Base-by-base conservation (phyloP, 2,329 filamentous ascomycete species). In the Furcasterigmium sp. region DNA sequence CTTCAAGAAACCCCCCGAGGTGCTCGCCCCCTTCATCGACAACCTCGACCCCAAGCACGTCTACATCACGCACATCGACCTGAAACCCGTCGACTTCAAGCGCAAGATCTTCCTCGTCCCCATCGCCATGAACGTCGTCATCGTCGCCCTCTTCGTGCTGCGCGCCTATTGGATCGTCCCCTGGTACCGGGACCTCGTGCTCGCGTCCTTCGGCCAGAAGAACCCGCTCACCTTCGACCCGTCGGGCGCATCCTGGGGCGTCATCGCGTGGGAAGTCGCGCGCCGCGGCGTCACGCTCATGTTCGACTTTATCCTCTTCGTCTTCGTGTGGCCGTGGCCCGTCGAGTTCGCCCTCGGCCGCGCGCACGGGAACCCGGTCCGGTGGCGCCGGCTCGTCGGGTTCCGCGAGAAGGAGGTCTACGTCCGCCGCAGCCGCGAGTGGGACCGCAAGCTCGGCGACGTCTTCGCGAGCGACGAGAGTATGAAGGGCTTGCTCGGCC, bases 1-100 rank as follows among this genome's bases (percentile, higher is more conserved):
- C 8, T 95, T 93, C 72, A 76, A 76, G 52, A 71, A 71, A 46
- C 80, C 81, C 0, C 79, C 87, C 1, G 61, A 76, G 39, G 70
- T 73, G 25, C 76, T 95, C 42, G 55, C 73, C 40, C 75, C 82
- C 10, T 84, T 95, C 59, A 73, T 86, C 56, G 67, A 76, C 28
- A 75, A 72, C 35, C 81, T 95, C 46, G 76, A 81, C 46, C 71
- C 76, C 44, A 67, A 76, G 44, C 80, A 87, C 62, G 76, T 95
- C 59, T 95, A 96, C 74, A 78, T 96, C 56, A 75, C 85, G 23
- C 90, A 95, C 69, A 72, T 95, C 63, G 91, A 96, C 71, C 68
- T 66, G 47, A 82, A 85, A 48, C 81, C 83, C 0, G 64, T 67
- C 17, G 72, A 74, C 21, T 80, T 91, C 66, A 96, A 96, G 67